phyloP scores from a whole-genome alignment of 345 rosid species.

The Citrus inodora region DNA sequence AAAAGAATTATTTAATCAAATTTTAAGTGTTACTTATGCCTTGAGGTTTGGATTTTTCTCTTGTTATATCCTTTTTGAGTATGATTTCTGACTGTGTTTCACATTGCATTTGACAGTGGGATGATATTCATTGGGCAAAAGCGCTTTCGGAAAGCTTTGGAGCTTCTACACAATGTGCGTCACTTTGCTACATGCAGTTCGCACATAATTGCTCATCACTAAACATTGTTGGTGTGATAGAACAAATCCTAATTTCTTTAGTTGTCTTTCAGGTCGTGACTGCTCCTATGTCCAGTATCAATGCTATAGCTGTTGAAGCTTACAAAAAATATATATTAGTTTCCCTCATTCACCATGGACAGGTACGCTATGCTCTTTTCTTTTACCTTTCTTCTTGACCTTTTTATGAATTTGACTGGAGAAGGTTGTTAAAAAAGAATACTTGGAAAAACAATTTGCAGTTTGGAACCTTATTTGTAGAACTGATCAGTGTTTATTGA shows the following conservation, averaged over 20 bases:
- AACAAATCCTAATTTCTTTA: slow-evolving; percentile 9
- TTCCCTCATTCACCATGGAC: slow-evolving; percentile 81
- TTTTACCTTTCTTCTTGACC: neutral
- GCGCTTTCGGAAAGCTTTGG: slow-evolving; percentile 75
- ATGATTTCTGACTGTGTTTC: slow-evolving; percentile 7
- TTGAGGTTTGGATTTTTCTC: neutral
- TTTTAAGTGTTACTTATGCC: neutral
- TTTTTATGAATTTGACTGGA: neutral
- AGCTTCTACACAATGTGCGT: slow-evolving; percentile 82
- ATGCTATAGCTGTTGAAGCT: slow-evolving; percentile 88
- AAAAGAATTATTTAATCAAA: neutral
- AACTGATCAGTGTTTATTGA: neutral
- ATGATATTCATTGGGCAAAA: slow-evolving; percentile 93
- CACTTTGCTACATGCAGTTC: slow-evolving; percentile 3
- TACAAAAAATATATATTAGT: slow-evolving; percentile 86
- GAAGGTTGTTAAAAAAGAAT: neutral
- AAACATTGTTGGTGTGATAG: slow-evolving; percentile 2
- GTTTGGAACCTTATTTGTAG: neutral
- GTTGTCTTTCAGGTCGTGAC: slow-evolving; percentile 67
- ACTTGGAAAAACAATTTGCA: neutral
- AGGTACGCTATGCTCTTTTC: slow-evolving; percentile 36
- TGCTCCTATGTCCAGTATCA: slow-evolving; percentile 77
- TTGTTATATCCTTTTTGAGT: neutral
- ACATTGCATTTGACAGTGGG: slow-evolving; percentile 56
- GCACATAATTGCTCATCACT: slow-evolving; percentile 5